These are phyloP conservation scores for Obelidium mucronatum DNA, from an alignment of 192 early-diverging fungal genomes.

Conservation along the genomic window DNA sequence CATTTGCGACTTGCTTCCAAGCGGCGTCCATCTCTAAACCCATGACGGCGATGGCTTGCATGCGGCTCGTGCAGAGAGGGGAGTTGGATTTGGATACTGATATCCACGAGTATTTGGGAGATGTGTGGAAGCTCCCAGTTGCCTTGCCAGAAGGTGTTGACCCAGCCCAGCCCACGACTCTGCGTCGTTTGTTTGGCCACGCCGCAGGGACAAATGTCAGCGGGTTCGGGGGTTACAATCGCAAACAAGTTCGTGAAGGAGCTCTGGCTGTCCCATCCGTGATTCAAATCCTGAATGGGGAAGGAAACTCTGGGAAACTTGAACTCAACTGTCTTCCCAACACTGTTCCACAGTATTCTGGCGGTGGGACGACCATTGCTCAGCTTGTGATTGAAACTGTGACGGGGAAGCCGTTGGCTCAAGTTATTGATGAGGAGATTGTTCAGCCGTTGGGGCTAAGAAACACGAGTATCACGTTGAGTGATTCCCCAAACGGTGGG, in stretches of 20 bases:
- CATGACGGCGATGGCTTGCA: constrained; percentile 37
- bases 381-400: constrained; percentile 46
- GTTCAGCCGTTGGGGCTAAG: constrained; percentile 34
- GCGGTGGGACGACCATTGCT: constrained; percentile 37
- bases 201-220: constrained; percentile 36
- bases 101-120: constrained; percentile 35
- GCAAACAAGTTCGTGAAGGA: constrained; percentile 9
- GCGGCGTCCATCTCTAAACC: constrained; percentile 47
- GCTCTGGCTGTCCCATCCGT: constrained; percentile 14
- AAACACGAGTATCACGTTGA: constrained; percentile 31
- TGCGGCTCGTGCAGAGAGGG: constrained; percentile 42
- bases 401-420: constrained; percentile 35
- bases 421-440: constrained; percentile 31
- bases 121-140: not conserved
- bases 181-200: constrained; percentile 43
- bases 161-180: constrained; percentile 11
- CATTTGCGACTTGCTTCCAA: constrained; percentile 43
- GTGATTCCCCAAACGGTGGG: constrained; percentile 8
- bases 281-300: constrained; percentile 26
- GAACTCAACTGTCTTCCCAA: constrained; percentile 29
- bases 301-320: constrained; percentile 30
- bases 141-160: not conserved
- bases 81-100: constrained; percentile 44
- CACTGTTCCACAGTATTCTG: constrained; percentile 32
- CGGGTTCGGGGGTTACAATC: constrained; percentile 43